Conservation (phyloP, 2,329 filamentous ascomycete genomes). For the Fusarium miscanthi region DNA sequence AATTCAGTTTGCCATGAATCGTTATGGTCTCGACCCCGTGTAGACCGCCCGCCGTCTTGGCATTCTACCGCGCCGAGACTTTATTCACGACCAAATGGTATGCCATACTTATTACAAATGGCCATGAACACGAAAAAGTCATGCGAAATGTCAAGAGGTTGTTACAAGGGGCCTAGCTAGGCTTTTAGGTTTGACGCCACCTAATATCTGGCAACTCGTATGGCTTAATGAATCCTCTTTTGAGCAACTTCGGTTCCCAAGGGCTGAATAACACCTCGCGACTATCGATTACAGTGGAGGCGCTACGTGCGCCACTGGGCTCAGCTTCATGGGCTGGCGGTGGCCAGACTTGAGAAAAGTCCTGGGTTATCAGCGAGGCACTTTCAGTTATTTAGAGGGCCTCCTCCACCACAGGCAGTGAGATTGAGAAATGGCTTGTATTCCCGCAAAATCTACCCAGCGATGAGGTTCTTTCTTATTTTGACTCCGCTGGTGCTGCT, state of each 20-base stretch:
- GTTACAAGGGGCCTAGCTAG: not conserved
- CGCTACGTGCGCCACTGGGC: not conserved
- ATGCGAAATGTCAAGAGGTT: not conserved
- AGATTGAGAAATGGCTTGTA: not conserved
- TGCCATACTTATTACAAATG: not conserved
- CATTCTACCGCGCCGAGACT: not conserved
- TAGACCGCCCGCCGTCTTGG: not conserved
- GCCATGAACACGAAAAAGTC: not conserved
- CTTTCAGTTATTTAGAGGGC: not conserved
- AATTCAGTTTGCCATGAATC: not conserved
- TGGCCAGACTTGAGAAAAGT: not conserved
- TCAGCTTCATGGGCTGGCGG: not conserved
- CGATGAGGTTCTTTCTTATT: not conserved
- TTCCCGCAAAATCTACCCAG: no score
- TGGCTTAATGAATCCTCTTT: not conserved
- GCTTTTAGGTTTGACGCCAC: not conserved
- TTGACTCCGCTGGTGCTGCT: not conserved
- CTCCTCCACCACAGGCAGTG: not conserved
- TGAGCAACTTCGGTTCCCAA: not conserved
- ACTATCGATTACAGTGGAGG: not conserved
- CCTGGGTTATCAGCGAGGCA: no score
- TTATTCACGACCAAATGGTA: not conserved
- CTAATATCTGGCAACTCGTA: not conserved
- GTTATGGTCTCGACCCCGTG: accelerated
- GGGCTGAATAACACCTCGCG: not conserved